Conservation (phyloP, 1,284 basidiomycete species). For the Cryptococcus hybrid region DNA sequence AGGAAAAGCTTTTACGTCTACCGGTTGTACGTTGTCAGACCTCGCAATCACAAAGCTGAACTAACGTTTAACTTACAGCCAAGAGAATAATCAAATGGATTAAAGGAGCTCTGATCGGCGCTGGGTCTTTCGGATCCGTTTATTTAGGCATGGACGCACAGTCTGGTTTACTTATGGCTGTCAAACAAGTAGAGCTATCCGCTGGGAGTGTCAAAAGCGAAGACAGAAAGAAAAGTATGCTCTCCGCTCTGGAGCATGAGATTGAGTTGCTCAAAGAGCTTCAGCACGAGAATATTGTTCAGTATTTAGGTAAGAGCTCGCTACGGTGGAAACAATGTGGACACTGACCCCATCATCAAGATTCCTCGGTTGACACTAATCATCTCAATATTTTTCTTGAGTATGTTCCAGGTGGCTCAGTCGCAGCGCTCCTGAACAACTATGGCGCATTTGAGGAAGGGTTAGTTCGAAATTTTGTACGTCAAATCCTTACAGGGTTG, state of each 20-base stretch:
- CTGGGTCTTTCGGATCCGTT: constrained; percentile 92
- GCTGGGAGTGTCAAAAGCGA: constrained; percentile 83
- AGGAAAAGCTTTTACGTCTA: constrained; percentile 60
- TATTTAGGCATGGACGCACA: constrained; percentile 97
- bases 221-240: constrained; percentile 92
- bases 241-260: constrained; percentile 90
- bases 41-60: background rate
- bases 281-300: constrained; percentile 96
- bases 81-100: constrained; percentile 90
- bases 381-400: constrained; percentile 98
- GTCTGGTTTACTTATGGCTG: constrained; percentile 94
- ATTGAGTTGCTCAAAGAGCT: constrained; percentile 94
- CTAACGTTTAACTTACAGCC: constrained; percentile 31
- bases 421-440: constrained; percentile 84
- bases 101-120: constrained; percentile 96
- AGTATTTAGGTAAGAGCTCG: constrained; percentile 78
- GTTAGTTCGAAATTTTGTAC: constrained; percentile 89
- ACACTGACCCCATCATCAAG: constrained; percentile 49
- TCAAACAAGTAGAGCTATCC: constrained; percentile 97
- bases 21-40: constrained; percentile 56
- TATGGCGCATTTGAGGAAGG: constrained; percentile 97
- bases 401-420: constrained; percentile 97
- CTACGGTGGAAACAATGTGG: background rate
- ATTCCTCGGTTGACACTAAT: constrained; percentile 83
- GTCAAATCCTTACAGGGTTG: constrained; percentile 89